These are phyloP conservation scores for Leccinum disarticulatum DNA, from an alignment of 768 basidiomycete species.

Conservation along the genomic window DNA sequence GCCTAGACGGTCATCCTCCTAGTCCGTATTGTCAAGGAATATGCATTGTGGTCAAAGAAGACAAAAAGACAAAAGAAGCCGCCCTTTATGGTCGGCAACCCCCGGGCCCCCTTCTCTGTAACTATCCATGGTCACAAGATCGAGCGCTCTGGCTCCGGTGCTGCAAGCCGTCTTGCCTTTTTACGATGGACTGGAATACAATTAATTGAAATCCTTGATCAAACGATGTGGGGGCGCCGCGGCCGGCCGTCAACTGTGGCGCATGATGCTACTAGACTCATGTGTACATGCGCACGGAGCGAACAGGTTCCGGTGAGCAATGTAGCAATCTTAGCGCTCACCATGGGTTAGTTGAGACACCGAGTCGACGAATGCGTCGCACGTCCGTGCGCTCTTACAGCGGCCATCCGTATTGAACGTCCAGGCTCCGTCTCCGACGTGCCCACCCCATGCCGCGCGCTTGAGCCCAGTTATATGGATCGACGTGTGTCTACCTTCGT, in stretches of 20 bases:
- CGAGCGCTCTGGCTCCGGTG: neutral
- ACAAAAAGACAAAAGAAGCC: neutral
- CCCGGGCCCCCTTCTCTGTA: neutral
- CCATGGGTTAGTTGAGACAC: neutral
- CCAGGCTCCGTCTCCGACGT: neutral
- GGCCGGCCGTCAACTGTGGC: too few relatives aligned
- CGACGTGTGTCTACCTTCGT: neutral
- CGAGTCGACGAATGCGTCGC: neutral
- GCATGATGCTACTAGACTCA: too few relatives aligned
- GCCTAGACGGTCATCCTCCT: neutral
- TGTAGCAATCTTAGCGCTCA: neutral
- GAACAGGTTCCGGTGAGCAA: neutral
- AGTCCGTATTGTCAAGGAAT: neutral
- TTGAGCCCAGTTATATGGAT: neutral
- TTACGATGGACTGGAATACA: neutral
- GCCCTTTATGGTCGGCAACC: neutral
- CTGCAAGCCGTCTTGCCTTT: neutral
- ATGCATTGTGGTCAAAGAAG: neutral
- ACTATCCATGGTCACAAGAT: too few relatives aligned
- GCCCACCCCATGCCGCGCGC: neutral
- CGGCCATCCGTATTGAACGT: neutral
- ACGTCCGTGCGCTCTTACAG: neutral
- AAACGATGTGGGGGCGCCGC: neutral
- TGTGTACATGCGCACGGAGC: neutral
- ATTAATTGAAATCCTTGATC: neutral